Conservation (phyloP, 2,329 filamentous ascomycete genomes). For the Claviceps purpurea region DNA sequence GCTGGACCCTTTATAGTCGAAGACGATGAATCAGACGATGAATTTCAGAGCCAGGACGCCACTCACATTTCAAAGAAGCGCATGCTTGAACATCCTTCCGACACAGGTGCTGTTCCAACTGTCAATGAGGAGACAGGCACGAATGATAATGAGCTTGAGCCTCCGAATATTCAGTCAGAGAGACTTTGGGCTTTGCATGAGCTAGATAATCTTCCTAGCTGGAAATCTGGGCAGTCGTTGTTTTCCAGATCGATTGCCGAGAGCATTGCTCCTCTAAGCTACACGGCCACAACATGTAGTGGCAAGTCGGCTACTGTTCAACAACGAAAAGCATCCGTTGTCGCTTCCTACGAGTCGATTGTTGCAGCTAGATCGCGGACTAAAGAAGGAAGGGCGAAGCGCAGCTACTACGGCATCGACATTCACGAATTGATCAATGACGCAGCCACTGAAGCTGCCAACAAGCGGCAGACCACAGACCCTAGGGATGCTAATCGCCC, state of each 20-base stretch:
- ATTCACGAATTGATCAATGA: constrained; percentile 73
- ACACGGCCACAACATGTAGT: constrained; percentile 38
- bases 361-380: constrained; percentile 54
- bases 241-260: constrained; percentile 17
- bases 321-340: constrained; percentile 32
- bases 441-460: constrained; percentile 45
- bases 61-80: constrained; percentile 17
- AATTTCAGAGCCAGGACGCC: constrained; percentile 6
- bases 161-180: neutral
- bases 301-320: constrained; percentile 44
- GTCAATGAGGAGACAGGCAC: neutral
- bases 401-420: constrained; percentile 82
- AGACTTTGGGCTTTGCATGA: neutral
- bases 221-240: constrained; percentile 12
- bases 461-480: constrained; percentile 14
- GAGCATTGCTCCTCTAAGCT: constrained; percentile 16
- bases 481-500: constrained; percentile 18
- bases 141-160: constrained; percentile 2
- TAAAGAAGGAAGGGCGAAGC: constrained; percentile 53
- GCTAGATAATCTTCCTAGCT: constrained; percentile 5
- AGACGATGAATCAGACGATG: constrained; percentile 19
- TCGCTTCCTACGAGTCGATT: constrained; percentile 50
- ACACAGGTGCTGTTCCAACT: neutral
- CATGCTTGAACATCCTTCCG: constrained; percentile 16
- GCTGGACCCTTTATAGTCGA: constrained; percentile 27